Conservation (phyloP, 2,329 filamentous ascomycete genomes). For the Fusarium sp. region DNA sequence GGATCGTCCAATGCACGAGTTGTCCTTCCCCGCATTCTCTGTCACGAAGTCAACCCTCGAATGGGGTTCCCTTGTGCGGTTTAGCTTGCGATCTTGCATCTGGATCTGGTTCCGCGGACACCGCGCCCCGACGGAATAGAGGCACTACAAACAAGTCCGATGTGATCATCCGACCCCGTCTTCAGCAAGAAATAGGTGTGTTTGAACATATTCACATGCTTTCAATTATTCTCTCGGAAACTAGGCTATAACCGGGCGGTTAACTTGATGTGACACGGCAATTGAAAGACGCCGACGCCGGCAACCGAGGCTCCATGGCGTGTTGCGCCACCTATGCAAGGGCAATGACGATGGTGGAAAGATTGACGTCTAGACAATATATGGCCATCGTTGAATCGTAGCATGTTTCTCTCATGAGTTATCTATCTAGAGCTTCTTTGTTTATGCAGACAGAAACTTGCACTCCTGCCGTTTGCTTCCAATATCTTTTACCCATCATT, state of each 20-base stretch:
- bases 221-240: constrained; percentile 10
- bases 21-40: constrained; percentile 23
- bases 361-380: not conserved
- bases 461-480: not conserved
- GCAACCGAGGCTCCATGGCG: not conserved
- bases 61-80: constrained; percentile 7
- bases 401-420: not conserved
- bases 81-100: constrained; percentile 31
- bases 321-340: not conserved
- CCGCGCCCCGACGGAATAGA: not conserved
- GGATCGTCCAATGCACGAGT: not conserved
- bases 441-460: not conserved
- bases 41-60: not conserved
- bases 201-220: not conserved
- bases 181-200: not conserved
- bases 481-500: not conserved
- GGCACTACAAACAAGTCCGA: not conserved
- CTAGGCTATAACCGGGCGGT: constrained; percentile 14
- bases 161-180: not conserved
- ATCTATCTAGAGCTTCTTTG: not conserved
- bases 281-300: not conserved
- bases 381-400: not conserved
- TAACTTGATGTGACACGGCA: not conserved
- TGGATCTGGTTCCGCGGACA: not conserved
- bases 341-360: not conserved